Conservation (phyloP, 352 stramenopile genomes). For the Plasmopara viticola region DNA sequence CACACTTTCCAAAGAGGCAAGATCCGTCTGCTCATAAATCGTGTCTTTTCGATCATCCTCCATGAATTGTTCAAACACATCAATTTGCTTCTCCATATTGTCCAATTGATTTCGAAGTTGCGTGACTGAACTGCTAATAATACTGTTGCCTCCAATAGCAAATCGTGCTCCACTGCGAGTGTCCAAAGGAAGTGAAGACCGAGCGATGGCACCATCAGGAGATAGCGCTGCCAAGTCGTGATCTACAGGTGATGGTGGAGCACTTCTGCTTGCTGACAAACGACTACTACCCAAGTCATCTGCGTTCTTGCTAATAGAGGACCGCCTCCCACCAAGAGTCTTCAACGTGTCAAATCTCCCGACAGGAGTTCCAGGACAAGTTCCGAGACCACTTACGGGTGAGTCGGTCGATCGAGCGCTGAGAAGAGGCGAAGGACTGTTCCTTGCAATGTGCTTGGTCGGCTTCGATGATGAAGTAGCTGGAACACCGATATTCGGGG, state of each 20-base stretch:
- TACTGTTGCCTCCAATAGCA: slow-evolving; percentile 36
- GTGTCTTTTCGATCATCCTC: slow-evolving; percentile 83
- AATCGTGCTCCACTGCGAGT: slow-evolving; percentile 14
- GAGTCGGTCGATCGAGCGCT: slow-evolving; percentile 23
- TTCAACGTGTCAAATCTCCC: slow-evolving; percentile 27
- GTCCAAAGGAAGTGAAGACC: slow-evolving; percentile 28
- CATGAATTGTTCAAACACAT: slow-evolving; percentile 86
- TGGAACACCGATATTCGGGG: slow-evolving; percentile 19
- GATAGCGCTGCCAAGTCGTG: slow-evolving; percentile 24
- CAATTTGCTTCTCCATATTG: slow-evolving; percentile 86
- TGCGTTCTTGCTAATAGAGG: slow-evolving; percentile 16
- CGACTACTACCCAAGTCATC: slow-evolving; percentile 15
- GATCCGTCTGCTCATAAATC: slow-evolving; percentile 75
- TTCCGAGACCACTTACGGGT: slow-evolving; percentile 17
- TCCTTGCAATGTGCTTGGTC: slow-evolving; percentile 26
- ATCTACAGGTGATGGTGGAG: slow-evolving; percentile 48
- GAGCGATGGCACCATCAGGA: slow-evolving; percentile 23
- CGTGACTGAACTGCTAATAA: slow-evolving; percentile 65
- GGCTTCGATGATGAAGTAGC: slow-evolving; percentile 23
- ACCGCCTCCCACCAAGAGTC: slow-evolving; percentile 19
- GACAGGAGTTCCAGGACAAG: slow-evolving; percentile 21
- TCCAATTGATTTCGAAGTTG: slow-evolving; percentile 77
- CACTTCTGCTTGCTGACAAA: slow-evolving; percentile 41
- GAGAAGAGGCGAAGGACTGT: slow-evolving; percentile 26
- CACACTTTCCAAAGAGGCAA: slow-evolving; percentile 64